Conservation (phyloP, 768 basidiomycete species). For the Mycena chlorophos region DNA sequence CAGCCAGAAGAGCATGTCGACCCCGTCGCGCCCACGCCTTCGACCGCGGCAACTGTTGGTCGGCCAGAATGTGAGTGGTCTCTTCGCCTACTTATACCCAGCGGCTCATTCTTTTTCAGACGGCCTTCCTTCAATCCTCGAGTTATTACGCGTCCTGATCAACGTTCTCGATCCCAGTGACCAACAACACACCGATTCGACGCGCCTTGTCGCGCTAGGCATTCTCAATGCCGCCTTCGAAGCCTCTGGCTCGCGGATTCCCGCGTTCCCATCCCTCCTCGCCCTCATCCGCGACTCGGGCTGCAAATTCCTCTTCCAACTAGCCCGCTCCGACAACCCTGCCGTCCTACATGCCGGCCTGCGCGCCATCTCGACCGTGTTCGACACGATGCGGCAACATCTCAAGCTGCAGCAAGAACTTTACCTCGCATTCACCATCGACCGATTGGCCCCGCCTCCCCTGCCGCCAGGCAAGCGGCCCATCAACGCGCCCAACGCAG, state of each 20-base stretch:
- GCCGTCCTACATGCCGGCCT: slow-evolving; percentile 77
- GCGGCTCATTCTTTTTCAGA: slow-evolving; percentile 43
- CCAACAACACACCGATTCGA: slow-evolving; percentile 94
- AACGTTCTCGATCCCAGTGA: slow-evolving; percentile 95
- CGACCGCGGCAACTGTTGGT: slow-evolving; percentile 29
- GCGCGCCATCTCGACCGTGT: slow-evolving; percentile 83
- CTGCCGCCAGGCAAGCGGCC: slow-evolving; percentile 33
- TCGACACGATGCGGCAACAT: slow-evolving; percentile 81
- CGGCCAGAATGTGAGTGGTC: slow-evolving; percentile 47
- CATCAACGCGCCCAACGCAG: slow-evolving; percentile 35
- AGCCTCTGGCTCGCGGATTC: slow-evolving; percentile 73
- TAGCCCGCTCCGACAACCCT: slow-evolving; percentile 87
- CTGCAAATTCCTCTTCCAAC: slow-evolving; percentile 96
- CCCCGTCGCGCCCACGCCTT: slow-evolving; percentile 24
- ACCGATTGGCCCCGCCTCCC: slow-evolving; percentile 72
- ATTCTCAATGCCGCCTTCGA: slow-evolving; percentile 89
- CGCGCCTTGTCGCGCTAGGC: slow-evolving; percentile 82
- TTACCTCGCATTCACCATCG: slow-evolving; percentile 91
- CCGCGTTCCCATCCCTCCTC: slow-evolving; percentile 74
- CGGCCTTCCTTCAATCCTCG: slow-evolving; percentile 89
- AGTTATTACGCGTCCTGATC: slow-evolving; percentile 90
- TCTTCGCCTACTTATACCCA: slow-evolving; percentile 7
- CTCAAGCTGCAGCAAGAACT: slow-evolving; percentile 95
- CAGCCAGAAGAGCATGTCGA: slow-evolving; percentile 8
- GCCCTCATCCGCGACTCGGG: slow-evolving; percentile 82